Evolutionary conservation across 2,329 filamentous ascomycete species (phyloP), one percentile per base, ranked within the genome.

Genomic region (Cladosporium oxysporum): DNA sequence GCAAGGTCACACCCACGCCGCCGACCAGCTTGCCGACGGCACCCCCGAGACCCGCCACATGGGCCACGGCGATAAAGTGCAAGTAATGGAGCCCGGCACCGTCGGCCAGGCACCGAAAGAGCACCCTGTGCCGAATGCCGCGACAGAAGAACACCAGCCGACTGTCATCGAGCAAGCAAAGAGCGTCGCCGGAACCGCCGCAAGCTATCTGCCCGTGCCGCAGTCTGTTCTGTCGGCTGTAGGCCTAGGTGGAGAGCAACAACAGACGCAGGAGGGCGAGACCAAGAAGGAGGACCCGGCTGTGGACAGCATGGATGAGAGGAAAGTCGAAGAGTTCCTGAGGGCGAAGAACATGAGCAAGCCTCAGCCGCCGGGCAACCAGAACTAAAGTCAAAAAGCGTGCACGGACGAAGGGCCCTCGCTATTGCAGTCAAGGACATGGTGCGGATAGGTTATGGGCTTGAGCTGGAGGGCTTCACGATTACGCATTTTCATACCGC

Each of bases 71-170:
- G 80, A 81, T 65, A 79, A 79, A 69, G 79, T 79, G 16, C 74
- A 76, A 10, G 78, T 81, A 6, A 82, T 83, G 76, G 82, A 84
- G 68, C 80, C 82, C 16, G 72, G 72, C 61, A 84, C 81, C 12
- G 76, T 83, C 29, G 81, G 81, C 3, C 82, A 84, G 69, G 81
- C 81, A 58, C 79, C 80, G 10, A 84, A 84, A 71, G 80, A 83
- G 58, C 78, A 79, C 37, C 75, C 79, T 0, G 71, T 80, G 3
- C 72, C 74, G 2, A 58, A 62, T 1, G 41, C 41, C 7, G 60
- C 69, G 6, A 31, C 66, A 10, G 72, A 73, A 11, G 72, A 76
- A 59, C 66, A 73, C 8, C 74, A 74, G n/a, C 74, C 76, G 26
- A 73, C 76, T 1, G 76, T 79, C 57, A 66, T 83, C 21, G 80